phyloP scores from a whole-genome alignment of 805 yeast genomes.

The Peterozyma toletana region DNA sequence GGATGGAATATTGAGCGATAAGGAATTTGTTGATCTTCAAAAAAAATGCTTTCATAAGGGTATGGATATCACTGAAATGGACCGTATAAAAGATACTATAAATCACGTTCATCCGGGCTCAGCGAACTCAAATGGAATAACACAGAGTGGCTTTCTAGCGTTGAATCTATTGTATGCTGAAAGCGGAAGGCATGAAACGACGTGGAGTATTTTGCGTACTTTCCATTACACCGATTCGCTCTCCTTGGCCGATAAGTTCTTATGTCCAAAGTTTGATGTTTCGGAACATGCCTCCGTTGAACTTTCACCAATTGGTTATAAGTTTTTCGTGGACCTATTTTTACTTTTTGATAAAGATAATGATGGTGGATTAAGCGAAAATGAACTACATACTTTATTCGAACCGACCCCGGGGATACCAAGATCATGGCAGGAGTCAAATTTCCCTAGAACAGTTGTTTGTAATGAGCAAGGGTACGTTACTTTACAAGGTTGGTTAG shows the following conservation, averaged over 20 bases:
- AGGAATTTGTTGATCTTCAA: constrained; percentile 67
- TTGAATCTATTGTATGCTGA: constrained; percentile 82
- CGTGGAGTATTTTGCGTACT: constrained; percentile 88
- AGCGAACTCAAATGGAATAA: constrained; percentile 44
- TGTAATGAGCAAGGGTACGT: constrained; percentile 86
- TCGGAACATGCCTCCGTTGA: constrained; percentile 77
- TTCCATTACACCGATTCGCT: constrained; percentile 90
- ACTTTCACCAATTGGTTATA: constrained; percentile 84
- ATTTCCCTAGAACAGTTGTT: constrained; percentile 84
- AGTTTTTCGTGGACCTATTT: constrained; percentile 87
- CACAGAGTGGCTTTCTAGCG: constrained; percentile 67
- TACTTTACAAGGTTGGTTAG: constrained; percentile 96
- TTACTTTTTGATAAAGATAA: constrained; percentile 87
- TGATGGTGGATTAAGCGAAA: constrained; percentile 86
- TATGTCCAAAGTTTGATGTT: constrained; percentile 76
- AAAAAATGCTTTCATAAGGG: constrained; percentile 62
- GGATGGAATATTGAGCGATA: constrained; percentile 70
- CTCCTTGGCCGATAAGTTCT: constrained; percentile 69
- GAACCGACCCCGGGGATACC: constrained; percentile 94
- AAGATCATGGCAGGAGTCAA: constrained; percentile 72
- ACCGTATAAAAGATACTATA: constrained; percentile 31
- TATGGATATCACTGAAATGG: constrained; percentile 38
- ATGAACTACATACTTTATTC: constrained; percentile 63
- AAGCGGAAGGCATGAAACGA: constrained; percentile 91
- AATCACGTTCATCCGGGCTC: constrained; percentile 19